These are phyloP conservation scores for Neobulgaria alba DNA, from an alignment of 2,329 filamentous ascomycete genomes.

Conservation along the genomic window DNA sequence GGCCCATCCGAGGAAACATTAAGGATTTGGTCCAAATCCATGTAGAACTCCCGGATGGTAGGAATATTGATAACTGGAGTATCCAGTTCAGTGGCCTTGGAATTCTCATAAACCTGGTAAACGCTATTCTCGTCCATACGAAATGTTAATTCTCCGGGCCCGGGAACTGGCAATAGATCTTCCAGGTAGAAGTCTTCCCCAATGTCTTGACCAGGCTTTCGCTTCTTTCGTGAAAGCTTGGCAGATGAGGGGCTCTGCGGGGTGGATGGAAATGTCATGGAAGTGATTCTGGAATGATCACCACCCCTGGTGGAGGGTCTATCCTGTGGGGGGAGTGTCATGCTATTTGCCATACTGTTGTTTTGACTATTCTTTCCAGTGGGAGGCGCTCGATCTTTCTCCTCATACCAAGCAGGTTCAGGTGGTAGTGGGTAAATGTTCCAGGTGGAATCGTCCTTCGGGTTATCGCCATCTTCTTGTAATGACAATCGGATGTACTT, in stretches of 20 bases:
- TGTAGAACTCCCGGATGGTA: conserved; percentile 88
- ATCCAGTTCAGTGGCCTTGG: conserved; percentile 50
- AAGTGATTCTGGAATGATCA: conserved; percentile 14
- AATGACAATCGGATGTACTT: conserved; percentile 83
- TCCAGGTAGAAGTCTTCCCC: conserved; percentile 85
- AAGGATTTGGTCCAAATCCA: conserved; percentile 81
- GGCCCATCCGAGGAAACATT: conserved; percentile 91
- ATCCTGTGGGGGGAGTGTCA: conserved; percentile 25
- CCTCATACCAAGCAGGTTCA: conserved; percentile 77
- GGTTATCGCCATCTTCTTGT: conserved; percentile 76
- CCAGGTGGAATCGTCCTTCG: conserved; percentile 77
- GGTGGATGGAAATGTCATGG: conserved; percentile 25
- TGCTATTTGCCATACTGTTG: conserved; percentile 36
- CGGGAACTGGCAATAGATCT: conserved; percentile 67
- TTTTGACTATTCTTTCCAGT: conserved; percentile 35
- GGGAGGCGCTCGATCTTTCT: conserved; percentile 15
- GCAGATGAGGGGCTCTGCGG: conserved; percentile 29
- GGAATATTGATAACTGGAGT: conserved; percentile 76
- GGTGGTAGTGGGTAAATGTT: conserved; percentile 85
- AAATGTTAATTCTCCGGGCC: conserved; percentile 60
- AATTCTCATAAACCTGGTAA: conserved; percentile 81
- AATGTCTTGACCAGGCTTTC: conserved; percentile 84
- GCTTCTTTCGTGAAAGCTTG: conserved; percentile 46
- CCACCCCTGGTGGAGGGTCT: conserved; percentile 20
- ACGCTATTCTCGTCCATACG: conserved; percentile 76